Evolutionary conservation across 495 filamentous ascomycete species (phyloP).

Genomic region (Parathielavia hyrcaniae): DNA sequence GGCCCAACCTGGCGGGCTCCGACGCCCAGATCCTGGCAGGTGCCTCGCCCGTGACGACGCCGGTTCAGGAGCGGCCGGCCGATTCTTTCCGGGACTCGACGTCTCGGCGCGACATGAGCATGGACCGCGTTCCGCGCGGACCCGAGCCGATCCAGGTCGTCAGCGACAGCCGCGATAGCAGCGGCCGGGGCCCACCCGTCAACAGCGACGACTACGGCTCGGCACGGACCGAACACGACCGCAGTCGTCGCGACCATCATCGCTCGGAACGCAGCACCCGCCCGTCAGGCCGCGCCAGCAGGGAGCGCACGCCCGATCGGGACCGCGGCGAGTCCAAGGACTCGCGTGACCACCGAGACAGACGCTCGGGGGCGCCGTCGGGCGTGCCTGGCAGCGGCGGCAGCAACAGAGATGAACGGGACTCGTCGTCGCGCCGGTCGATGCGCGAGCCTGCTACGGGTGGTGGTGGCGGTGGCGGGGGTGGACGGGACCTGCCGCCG

Average conservation of each 20-base stretch:
- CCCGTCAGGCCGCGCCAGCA: constrained; percentile 38
- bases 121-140: constrained; percentile 18
- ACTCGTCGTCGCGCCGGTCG: constrained; percentile 27
- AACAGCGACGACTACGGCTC: constrained; percentile 35
- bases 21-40: constrained; percentile 46
- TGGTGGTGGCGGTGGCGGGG: constrained; percentile 18
- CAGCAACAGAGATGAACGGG: constrained; percentile 18
- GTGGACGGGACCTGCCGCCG: constrained; percentile 25
- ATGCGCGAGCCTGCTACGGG: constrained; percentile 22
- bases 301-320: constrained; percentile 8
- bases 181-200: background rate
- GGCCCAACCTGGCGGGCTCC: constrained; percentile 40
- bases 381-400: constrained; percentile 8
- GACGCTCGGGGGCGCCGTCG: constrained; percentile 28
- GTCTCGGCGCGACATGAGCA: constrained; percentile 20
- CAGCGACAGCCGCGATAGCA: constrained; percentile 27
- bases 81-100: constrained; percentile 32
- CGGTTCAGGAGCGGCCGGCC: constrained; percentile 41
- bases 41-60: constrained; percentile 42
- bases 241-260: constrained; percentile 41
- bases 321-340: constrained; percentile 16
- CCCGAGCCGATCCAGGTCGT: constrained; percentile 30
- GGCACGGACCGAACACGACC: constrained; percentile 37
- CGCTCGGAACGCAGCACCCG: constrained; percentile 35
- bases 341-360: constrained; percentile 14